Base-by-base conservation (phyloP, 1,139 yeast genomes). In the Zygosaccharomyces sapae region DNA sequence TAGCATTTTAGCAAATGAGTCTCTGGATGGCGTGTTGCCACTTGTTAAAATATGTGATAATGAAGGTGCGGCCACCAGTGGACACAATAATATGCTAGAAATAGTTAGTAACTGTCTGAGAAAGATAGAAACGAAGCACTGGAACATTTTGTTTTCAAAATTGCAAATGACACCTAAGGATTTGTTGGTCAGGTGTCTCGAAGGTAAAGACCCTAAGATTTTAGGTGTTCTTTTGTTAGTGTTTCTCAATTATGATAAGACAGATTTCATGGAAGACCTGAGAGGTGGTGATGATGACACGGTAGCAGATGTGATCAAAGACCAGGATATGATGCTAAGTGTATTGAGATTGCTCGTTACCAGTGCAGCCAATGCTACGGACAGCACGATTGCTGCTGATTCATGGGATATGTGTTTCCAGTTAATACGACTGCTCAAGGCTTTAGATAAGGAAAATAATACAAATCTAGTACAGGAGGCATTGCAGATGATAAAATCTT, bases 91-190 rank as follows among this genome's bases (percentile, higher is more conserved):
- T 52, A 49, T 63, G 58, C 69, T 79, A 2, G 77, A 73, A 38
- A 75, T 79, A 12, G 67, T 79, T 9, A 76, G 81, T 16, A 77
- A 79, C 20, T 78, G 83, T 61, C 69, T 86, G 27, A 73, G 88
- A 51, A 83, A 84, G 57, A 81, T 82, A 13, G 92, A 83, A 57
- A 72, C 76, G 19, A 74, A 76, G 44, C 77, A 78, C 53, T 83
- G 90, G 90, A 65, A 70, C 12, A 66, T 65, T 18, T 68, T 83
- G 33, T 81, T 83, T 56, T 60, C 66, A 4, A 66, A 65, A 33
- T 54, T 73, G 12, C 55, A 63, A 2, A 62, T 69, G 48, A 62
- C 70, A 6, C 75, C 80, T 20, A 66, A 75, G 45, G 67, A 66
- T 20, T 48, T 72, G 13, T 55, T 75, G 5, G 60, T 68, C 47